Base-by-base conservation (phyloP, 2,329 filamentous ascomycete species). In the Ophiocordyceps robertsii region DNA sequence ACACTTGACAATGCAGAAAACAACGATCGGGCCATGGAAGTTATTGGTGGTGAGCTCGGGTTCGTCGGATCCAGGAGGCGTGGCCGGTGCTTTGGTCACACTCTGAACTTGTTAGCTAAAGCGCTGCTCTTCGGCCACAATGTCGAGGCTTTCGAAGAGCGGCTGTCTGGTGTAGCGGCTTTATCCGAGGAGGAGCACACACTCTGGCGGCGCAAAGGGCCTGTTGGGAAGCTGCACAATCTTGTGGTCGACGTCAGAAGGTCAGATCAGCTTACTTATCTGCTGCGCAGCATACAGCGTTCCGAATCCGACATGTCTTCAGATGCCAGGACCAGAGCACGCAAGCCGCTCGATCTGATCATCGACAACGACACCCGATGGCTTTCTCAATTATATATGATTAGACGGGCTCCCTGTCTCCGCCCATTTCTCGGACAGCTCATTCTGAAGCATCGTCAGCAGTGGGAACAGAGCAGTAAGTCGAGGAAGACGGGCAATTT, bases 351-450 rank as follows among this genome's bases (percentile, higher is more conserved):
- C 3, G 32, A 45, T 37, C 19, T 52, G 3, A 39, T 49, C 14
- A n/a, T 45, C 2, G 44, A 51, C 38, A 46, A 47, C 16, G 42
- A 43, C 32, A 47, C 48, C 13, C 33, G 46, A 16, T 49, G 46
- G 47, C 41, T 50, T 16, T 50, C 44, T 3, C 43, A 47, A 27
- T 30, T 46, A 2, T 46, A 49, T 30, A 46, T 49, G 42, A 49
- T 50, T 17, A 36, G 43, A 19, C 44, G 46, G 12, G 42, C 44
- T 4, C 21, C 48, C 10, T 13, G 3, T 2, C 41, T 48, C 21
- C 27, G 40, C 12, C 39, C 37, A 4, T 46, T 27, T 32, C 21
- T 40, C 32, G 39, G 44, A 33, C 30, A 36, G 29, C 36, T 43
- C 4, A 3, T 37, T 13, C n/a, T 30, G 9, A 39, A 43, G 30